Evolutionary conservation across 441 rosid species (phyloP), one percentile per base, ranked within the genome.

Genomic region (Gossypium armourianum): DNA sequence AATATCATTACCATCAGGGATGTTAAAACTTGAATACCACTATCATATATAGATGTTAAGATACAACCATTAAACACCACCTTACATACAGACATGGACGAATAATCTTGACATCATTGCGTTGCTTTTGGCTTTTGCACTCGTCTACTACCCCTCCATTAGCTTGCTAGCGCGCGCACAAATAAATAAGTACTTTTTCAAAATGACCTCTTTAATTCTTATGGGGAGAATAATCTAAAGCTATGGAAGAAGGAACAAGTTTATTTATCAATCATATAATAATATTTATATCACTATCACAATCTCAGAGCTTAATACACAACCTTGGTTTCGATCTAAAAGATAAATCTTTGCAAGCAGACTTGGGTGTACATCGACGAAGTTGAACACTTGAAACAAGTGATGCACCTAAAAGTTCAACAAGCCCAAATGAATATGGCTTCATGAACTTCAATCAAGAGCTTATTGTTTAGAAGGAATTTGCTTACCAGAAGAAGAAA

Each of bases 401-500:
- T 13, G 21, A 60, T 60, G 45, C 21, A 26, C 64, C 64, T 60
- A 60, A 15, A 60, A 60, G 12, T 60, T 60, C 45, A 13, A 60
- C 64, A 28, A 60, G 20, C 64, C 45, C 32, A 60, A 13, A 28
- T 60, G 45, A 60, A 60, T 6, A 13, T 60, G 64, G 64, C 21
- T 60, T 28, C 19, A 28, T 60, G 45, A 15, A 60, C 20, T 28
- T 40, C 47, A 28, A 28, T 40, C 43, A 60, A 28, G 26, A 9
- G 19, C 50, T 70, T 55, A 5, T 13, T 29, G 15, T n/a, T 16
- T 21, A 17, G 26, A 40, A 58, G 4, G 68, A 20, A 60, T 45
- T 52, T n/a, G 19, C 76, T 17, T 29, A 76, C 76, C 79, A 47
- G 77, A 73, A 56, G 20, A 60, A 6, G 66, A 71, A 54, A 24